Conservation (phyloP, 805 yeast genomes). For the Wickerhamiella cacticola region DNA sequence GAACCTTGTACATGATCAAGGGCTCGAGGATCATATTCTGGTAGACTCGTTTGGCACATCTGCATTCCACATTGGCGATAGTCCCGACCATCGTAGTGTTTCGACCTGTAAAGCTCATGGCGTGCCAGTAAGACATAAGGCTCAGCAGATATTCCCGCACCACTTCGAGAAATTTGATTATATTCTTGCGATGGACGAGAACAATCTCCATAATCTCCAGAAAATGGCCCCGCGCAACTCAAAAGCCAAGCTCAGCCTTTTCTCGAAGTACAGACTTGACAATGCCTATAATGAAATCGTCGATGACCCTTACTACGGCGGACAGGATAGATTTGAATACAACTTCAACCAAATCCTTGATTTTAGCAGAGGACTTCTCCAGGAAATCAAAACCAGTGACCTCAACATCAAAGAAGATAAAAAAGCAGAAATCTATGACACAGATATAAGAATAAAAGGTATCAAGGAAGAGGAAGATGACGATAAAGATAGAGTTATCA, state of each 20-base stretch:
- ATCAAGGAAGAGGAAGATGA: too few relatives aligned
- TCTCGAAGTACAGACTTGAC: slow-evolving; percentile 71
- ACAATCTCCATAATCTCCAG: slow-evolving; percentile 29
- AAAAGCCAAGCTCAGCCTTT: slow-evolving; percentile 43
- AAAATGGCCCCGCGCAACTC: slow-evolving; percentile 40
- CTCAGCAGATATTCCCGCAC: slow-evolving; percentile 72
- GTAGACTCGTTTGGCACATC: slow-evolving; percentile 82
- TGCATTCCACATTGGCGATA: slow-evolving; percentile 70
- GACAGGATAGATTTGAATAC: slow-evolving; percentile 64
- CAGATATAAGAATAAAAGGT: too few relatives aligned
- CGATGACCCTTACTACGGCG: slow-evolving; percentile 91
- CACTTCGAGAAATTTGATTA: slow-evolving; percentile 44
- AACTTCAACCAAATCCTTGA: slow-evolving; percentile 65
- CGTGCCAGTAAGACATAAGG: slow-evolving; percentile 61
- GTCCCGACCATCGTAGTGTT: slow-evolving; percentile 66
- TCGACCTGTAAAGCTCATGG: slow-evolving; percentile 57
- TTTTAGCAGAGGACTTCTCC: slow-evolving; percentile 60
- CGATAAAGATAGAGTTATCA: too few relatives aligned
- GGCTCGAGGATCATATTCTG: slow-evolving; percentile 35
- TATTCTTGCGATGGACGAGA: slow-evolving; percentile 45
- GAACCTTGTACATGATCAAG: slow-evolving; percentile 45
- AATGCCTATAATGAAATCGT: slow-evolving; percentile 43
- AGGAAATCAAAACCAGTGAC: slow-evolving; percentile 22
- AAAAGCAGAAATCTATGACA: too few relatives aligned
- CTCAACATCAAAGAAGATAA: background rate